These are phyloP conservation scores for Castanea sativa DNA, from an alignment of 306 rosid genomes.

Conservation along the genomic window DNA sequence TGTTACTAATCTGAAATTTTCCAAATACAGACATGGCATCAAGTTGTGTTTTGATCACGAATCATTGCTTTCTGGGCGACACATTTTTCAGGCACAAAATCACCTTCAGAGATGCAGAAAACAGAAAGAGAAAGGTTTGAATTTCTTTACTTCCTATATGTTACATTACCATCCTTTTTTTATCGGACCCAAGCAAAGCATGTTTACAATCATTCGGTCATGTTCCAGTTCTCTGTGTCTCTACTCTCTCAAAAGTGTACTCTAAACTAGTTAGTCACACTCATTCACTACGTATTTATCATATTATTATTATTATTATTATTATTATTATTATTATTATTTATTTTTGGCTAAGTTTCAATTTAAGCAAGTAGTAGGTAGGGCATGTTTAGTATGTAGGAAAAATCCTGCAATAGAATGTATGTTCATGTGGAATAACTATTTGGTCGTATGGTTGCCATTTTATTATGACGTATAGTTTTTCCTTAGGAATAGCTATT, in stretches of 20 bases:
- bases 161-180: neutral
- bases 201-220: neutral
- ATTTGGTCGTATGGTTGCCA: too few relatives aligned
- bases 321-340: neutral
- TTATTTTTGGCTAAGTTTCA: neutral
- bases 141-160: neutral
- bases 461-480: too few relatives aligned
- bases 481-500: too few relatives aligned
- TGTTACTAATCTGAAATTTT: slow-evolving; percentile 6
- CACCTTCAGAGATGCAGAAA: slow-evolving; percentile 34
- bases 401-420: too few relatives aligned
- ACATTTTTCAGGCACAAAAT: slow-evolving; percentile 50
- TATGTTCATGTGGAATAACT: too few relatives aligned
- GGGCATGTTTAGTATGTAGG: too few relatives aligned
- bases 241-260: neutral
- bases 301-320: neutral
- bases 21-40: slow-evolving; percentile 54
- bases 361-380: neutral
- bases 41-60: slow-evolving; percentile 46
- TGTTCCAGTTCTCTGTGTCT: neutral
- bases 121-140: slow-evolving; percentile 53
- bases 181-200: neutral
- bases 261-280: neutral
- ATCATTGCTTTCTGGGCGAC: slow-evolving; percentile 49
- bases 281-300: neutral